phyloP scores from a whole-genome alignment of 2,329 filamentous ascomycete species.

The Aspergillus tamarii region DNA sequence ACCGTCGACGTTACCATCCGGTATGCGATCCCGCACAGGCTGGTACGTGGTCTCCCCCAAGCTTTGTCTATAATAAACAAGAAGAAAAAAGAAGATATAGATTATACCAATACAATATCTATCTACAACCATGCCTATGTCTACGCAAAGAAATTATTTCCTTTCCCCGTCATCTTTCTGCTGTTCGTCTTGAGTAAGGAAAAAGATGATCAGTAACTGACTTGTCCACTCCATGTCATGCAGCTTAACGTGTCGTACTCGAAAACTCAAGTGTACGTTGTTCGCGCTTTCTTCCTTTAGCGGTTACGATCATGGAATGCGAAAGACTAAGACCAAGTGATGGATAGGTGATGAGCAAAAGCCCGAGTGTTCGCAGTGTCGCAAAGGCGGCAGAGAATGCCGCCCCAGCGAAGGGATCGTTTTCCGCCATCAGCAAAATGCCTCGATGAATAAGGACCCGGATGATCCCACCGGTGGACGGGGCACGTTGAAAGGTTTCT shows the following conservation, averaged over 20 bases:
- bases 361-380: constrained; percentile 63
- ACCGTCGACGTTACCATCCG: constrained; percentile 29
- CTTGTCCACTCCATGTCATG: background rate
- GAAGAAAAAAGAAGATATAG: background rate
- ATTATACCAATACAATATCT: background rate
- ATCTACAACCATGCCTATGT: background rate
- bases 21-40: constrained; percentile 49
- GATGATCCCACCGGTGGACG: constrained; percentile 42
- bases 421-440: constrained; percentile 71
- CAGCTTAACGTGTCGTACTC: constrained; percentile 60
- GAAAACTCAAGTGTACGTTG: constrained; percentile 64
- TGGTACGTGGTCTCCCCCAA: constrained; percentile 35
- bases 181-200: background rate
- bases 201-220: background rate
- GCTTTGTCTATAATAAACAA: background rate
- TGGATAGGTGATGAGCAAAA: constrained; percentile 58
- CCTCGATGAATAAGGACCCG: constrained; percentile 63
- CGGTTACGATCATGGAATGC: background rate
- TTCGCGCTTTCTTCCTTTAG: constrained; percentile 6
- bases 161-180: background rate
- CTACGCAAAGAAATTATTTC: background rate
- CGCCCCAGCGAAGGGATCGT: constrained; percentile 65
- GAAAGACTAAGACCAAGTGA: background rate
- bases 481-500: constrained; percentile 61
- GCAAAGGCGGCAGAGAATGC: constrained; percentile 63